These are phyloP conservation scores for Chaetomium sp. DNA, from an alignment of 2,329 filamentous ascomycete genomes.

Conservation along the genomic window DNA sequence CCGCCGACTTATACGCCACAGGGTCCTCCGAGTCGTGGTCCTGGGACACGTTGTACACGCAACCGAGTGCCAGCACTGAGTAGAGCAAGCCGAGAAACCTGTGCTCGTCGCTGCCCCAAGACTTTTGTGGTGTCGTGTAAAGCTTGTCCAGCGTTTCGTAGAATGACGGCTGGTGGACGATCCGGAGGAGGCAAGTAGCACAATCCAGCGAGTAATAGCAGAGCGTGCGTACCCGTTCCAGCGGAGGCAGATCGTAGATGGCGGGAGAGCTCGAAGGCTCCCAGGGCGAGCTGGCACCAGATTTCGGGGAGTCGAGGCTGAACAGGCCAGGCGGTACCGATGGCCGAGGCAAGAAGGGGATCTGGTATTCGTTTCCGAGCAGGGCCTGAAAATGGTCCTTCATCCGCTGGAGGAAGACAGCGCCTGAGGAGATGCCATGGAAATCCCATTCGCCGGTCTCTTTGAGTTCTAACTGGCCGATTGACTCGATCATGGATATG, in stretches of 20 bases:
- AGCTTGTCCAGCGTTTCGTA: slow-evolving; percentile 75
- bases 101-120: slow-evolving; percentile 65
- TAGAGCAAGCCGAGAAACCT: slow-evolving; percentile 72
- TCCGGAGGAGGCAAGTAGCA: slow-evolving; percentile 62
- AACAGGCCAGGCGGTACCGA: slow-evolving; percentile 53
- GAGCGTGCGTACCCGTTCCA: slow-evolving; percentile 55
- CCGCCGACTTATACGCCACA: slow-evolving; percentile 52
- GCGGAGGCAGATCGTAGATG: slow-evolving; percentile 69
- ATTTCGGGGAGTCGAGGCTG: slow-evolving; percentile 70
- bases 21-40: slow-evolving; percentile 52
- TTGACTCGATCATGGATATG: slow-evolving; percentile 92
- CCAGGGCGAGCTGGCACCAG: slow-evolving; percentile 65
- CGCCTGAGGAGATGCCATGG: slow-evolving; percentile 87
- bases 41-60: slow-evolving; percentile 66
- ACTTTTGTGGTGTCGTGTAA: slow-evolving; percentile 69
- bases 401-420: slow-evolving; percentile 84
- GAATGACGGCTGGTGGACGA: slow-evolving; percentile 81
- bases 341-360: slow-evolving; percentile 59
- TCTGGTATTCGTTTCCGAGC: slow-evolving; percentile 64
- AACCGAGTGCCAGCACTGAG: slow-evolving; percentile 70
- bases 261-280: slow-evolving; percentile 54
- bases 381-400: slow-evolving; percentile 83
- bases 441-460: slow-evolving; percentile 94
- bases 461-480: slow-evolving; percentile 87
- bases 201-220: slow-evolving; percentile 60